Evolutionary conservation across 257 asterid species (phyloP).

Genomic region (Nicotiana undulata): DNA sequence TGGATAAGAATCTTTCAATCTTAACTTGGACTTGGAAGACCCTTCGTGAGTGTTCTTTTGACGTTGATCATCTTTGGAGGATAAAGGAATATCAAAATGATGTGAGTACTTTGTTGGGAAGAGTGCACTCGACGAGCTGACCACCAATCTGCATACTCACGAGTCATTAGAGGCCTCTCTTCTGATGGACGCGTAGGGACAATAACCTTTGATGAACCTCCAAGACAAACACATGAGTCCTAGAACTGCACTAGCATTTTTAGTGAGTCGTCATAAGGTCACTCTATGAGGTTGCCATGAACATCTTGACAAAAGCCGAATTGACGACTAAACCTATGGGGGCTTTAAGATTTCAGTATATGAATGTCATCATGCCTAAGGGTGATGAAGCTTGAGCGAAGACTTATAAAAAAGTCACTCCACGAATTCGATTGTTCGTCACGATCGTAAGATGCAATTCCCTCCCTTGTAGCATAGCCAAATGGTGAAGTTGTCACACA

Average conservation of each 20-base stretch:
- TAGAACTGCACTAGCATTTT: not conserved
- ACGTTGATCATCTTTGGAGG: not conserved
- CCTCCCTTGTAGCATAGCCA: not conserved
- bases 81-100: not conserved
- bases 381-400: not conserved
- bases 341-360: not conserved
- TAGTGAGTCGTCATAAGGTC: not conserved
- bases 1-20: rapidly evolving
- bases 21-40: not conserved
- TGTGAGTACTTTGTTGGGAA: no score
- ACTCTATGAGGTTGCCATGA: not conserved
- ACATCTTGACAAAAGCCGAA: not conserved
- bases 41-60: not conserved
- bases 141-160: not conserved
- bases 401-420: not conserved
- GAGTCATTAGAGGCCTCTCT: not conserved
- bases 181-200: not conserved
- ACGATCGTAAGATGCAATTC: not conserved
- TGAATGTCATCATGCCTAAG: not conserved
- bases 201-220: not conserved
- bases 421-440: not conserved
- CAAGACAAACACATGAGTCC: not conserved
- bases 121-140: not conserved
- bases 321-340: not conserved
- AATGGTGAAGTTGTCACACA: not conserved